Conservation (phyloP, 495 filamentous ascomycete genomes). For the Hamigera avellanea region DNA sequence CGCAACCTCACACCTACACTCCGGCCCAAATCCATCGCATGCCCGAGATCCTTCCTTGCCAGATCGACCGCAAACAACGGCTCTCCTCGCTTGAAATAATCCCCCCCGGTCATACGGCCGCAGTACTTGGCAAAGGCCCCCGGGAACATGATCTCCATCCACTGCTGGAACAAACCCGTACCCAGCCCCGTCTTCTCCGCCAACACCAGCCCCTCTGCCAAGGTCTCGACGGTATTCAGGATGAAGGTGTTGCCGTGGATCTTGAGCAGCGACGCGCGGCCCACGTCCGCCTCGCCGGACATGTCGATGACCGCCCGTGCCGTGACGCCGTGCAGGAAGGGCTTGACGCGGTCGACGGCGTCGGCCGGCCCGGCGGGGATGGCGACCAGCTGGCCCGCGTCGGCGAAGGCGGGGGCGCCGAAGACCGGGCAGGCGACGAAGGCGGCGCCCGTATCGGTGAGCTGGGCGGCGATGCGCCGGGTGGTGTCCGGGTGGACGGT, state of each 20-base stretch:
- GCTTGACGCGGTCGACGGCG: conserved; percentile 51
- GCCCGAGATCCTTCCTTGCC: conserved; percentile 73
- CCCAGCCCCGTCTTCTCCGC: conserved; percentile 78
- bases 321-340: conserved; percentile 72
- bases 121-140: conserved; percentile 54
- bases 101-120: conserved; percentile 58
- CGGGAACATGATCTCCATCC: conserved; percentile 51
- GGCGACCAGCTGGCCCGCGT: conserved; percentile 61
- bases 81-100: conserved; percentile 59
- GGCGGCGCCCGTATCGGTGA: conserved; percentile 47
- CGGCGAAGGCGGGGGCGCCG: conserved; percentile 69
- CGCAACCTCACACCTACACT: conserved; percentile 49
- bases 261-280: conserved; percentile 51
- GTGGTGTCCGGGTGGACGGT: conserved; percentile 83
- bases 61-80: conserved; percentile 82
- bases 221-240: conserved; percentile 65
- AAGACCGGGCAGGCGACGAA: conserved; percentile 80
- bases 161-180: conserved; percentile 51
- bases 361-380: conserved; percentile 59
- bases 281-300: conserved; percentile 19
- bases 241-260: conserved; percentile 82
- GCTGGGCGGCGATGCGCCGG: conserved; percentile 42
- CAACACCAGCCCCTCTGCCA: conserved; percentile 64
- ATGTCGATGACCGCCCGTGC: conserved; percentile 55
- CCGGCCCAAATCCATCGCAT: conserved; percentile 58